Conservation (phyloP, 441 rosid species). For the Corymbia citriodora region DNA sequence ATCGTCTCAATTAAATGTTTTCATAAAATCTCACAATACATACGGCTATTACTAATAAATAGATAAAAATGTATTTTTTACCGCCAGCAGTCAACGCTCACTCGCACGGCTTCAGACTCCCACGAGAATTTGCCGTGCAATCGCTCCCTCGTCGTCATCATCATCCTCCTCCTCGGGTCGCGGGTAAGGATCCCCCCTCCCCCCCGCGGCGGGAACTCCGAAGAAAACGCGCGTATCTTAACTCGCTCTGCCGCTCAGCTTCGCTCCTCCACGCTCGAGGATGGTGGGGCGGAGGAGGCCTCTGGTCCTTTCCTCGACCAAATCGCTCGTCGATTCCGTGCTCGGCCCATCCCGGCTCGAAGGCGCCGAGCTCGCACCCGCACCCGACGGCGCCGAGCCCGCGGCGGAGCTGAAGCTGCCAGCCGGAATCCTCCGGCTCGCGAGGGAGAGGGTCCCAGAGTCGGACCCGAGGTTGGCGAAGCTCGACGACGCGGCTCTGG, state of each 20-base stretch:
- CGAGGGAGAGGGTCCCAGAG: constrained; percentile 18
- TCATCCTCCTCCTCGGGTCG: neutral
- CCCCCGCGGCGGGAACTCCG: neutral
- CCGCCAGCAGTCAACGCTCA: neutral
- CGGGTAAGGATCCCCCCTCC: neutral
- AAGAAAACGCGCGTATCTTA: neutral
- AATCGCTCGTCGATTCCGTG: constrained; percentile 49
- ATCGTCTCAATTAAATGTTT: neutral
- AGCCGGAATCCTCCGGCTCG: constrained; percentile 68
- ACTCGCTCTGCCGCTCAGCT: neutral
- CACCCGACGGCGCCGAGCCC: neutral
- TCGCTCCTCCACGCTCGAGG: neutral
- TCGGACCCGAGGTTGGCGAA: constrained; percentile 30
- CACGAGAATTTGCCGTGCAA: neutral
- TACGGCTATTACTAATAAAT: neutral
- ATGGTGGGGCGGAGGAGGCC: constrained; percentile 70
- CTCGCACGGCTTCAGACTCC: neutral
- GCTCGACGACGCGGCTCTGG: constrained; percentile 55
- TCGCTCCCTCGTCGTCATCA: neutral
- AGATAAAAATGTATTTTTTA: neutral
- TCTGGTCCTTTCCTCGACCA: constrained; percentile 77
- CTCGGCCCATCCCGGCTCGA: constrained; percentile 27
- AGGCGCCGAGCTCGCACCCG: neutral
- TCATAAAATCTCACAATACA: neutral
- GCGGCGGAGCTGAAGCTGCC: constrained; percentile 23